phyloP scores from a whole-genome alignment of 768 basidiomycete species.

The Zangia roseola region DNA sequence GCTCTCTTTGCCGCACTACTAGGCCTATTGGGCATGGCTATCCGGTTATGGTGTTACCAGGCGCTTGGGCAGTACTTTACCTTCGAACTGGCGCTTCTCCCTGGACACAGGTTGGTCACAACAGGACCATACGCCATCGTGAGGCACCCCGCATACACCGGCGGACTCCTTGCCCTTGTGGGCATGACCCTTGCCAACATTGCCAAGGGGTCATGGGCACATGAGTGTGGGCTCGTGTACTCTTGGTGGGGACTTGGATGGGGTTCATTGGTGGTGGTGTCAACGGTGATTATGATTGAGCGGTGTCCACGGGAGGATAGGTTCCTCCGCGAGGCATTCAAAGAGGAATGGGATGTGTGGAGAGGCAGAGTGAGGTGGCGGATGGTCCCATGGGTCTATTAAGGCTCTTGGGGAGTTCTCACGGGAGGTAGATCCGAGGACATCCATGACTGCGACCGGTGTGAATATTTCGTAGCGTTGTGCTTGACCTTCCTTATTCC shows the following conservation, averaged over 20 bases:
- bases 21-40: conserved; percentile 22
- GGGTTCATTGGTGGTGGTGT: neutral
- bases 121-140: conserved; percentile 14
- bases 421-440: too few relatives aligned
- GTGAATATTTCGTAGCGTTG: conserved; percentile 1
- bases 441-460: too few relatives aligned
- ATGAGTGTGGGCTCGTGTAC: conserved; percentile 5
- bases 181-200: conserved; percentile 9
- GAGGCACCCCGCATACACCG: conserved; percentile 15
- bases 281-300: neutral
- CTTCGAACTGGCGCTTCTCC: conserved; percentile 33
- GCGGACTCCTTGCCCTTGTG: conserved; percentile 1
- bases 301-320: conserved; percentile 10
- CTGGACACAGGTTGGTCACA: conserved; percentile 10
- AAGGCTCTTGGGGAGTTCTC: neutral
- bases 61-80: conserved; percentile 38
- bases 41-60: conserved; percentile 38
- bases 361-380: conserved; percentile 6
- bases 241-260: conserved; percentile 11
- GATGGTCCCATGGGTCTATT: conserved; percentile 14
- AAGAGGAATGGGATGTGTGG: conserved; percentile 15
- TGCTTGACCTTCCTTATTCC: conserved; percentile 3
- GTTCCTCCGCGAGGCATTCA: conserved; percentile 3
- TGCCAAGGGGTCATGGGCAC: conserved; percentile 12
- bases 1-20: conserved; percentile 7